phyloP scores from a whole-genome alignment of 176 grass and related monocot species.

The Avena atlantica region DNA sequence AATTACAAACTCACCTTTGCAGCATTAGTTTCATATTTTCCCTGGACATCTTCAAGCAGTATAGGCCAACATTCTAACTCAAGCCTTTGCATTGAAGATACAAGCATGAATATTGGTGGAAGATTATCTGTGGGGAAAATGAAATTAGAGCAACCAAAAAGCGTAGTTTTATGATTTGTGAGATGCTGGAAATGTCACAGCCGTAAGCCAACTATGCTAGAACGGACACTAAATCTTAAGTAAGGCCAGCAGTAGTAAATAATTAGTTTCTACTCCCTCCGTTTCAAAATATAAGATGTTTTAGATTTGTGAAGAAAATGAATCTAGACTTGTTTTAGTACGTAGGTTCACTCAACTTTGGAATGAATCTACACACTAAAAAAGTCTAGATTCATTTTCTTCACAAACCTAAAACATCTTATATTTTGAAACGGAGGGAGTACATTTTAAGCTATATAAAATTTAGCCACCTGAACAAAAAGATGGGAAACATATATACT shows the following conservation, averaged over 20 bases:
- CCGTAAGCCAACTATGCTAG: not conserved
- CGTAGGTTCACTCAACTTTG: too few species aligned
- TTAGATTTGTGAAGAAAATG: too few species aligned
- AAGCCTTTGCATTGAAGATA: conserved; percentile 86
- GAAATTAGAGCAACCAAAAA: not conserved
- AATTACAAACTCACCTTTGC: conserved; percentile 62
- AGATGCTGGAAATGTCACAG: not conserved
- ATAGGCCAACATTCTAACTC: conserved; percentile 87
- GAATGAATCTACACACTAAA: too few species aligned
- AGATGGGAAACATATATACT: not conserved
- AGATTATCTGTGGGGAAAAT: conserved; percentile 64
- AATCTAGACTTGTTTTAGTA: too few species aligned
- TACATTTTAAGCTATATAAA: not conserved
- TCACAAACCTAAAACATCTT: too few species aligned
- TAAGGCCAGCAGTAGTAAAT: conserved; percentile 4
- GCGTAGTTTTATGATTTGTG: conserved; percentile 14
- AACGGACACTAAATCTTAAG: conserved; percentile 10
- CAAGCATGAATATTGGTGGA: conserved; percentile 69
- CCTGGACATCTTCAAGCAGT: conserved; percentile 66
- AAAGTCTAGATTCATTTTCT: too few species aligned
- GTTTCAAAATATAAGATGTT: too few species aligned
- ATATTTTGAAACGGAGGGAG: too few species aligned
- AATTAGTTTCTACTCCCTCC: not conserved
- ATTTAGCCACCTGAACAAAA: conserved; percentile 2
- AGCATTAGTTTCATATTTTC: conserved; percentile 72